Conservation (phyloP, 305 asterid species). For the Fraxinus sp. region DNA sequence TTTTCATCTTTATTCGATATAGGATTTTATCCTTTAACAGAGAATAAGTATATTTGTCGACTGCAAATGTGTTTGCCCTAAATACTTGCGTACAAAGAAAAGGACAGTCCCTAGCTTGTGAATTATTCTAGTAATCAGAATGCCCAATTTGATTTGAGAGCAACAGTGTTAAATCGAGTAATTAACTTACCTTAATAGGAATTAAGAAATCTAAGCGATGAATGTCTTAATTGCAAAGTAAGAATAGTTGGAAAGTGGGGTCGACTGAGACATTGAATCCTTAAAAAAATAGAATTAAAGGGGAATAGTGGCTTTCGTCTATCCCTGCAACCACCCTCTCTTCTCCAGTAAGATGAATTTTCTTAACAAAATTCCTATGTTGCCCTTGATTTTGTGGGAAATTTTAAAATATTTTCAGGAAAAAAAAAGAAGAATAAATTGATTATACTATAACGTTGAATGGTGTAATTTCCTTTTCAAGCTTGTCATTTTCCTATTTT, state of each 20-base stretch:
- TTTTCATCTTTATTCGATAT: too few relatives aligned
- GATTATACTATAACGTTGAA: not conserved
- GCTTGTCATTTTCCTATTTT: not conserved
- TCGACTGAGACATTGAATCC: not conserved
- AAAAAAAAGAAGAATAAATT: not conserved
- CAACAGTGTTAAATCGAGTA: not conserved
- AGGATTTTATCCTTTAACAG: not conserved
- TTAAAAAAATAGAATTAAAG: not conserved
- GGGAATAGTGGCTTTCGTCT: not conserved
- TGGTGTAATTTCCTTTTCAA: slow-evolving; percentile 28
- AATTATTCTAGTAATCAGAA: not conserved
- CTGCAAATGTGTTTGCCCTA: not conserved
- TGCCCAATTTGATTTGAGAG: not conserved
- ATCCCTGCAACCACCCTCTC: not conserved
- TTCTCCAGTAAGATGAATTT: not conserved
- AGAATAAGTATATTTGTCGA: not conserved
- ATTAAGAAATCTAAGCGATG: not conserved
- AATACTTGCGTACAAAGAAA: not conserved
- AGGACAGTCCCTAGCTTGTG: not conserved
- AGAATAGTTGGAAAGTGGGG: slow-evolving; percentile 18
- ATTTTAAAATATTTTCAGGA: not conserved
- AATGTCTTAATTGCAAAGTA: slow-evolving; percentile 26
- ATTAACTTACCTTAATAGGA: not conserved
- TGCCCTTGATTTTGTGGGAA: not conserved
- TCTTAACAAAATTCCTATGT: not conserved